Evolutionary conservation across 148 eudicot genomes (phyloP).

Genomic region (Rhododendron kiyosumense): DNA sequence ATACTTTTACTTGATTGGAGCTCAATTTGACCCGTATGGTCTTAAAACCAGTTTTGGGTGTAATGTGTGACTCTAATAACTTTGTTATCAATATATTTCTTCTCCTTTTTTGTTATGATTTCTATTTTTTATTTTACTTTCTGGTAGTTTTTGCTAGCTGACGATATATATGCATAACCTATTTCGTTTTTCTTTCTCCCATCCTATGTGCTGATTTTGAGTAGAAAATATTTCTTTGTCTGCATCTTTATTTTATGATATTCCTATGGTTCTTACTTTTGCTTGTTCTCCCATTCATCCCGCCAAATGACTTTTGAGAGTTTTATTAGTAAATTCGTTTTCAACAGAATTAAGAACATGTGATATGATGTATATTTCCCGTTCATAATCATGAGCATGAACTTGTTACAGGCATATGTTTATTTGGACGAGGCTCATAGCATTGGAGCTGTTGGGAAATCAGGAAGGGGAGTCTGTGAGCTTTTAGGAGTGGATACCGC

Average conservation of each 20-base stretch:
- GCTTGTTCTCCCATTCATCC: background rate
- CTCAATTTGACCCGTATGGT: background rate
- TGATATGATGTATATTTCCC: background rate
- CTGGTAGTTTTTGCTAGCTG: background rate
- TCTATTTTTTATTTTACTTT: background rate
- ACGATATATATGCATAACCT: background rate
- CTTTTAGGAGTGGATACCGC: conserved; percentile 91
- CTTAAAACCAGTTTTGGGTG: background rate
- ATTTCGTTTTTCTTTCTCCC: background rate
- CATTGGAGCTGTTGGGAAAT: conserved; percentile 93
- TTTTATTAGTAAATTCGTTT: background rate
- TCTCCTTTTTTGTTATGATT: background rate
- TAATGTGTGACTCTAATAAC: background rate
- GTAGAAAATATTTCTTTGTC: background rate
- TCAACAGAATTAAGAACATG: background rate
- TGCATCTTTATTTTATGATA: background rate
- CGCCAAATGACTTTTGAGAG: background rate
- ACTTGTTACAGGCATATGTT: conserved; percentile 57
- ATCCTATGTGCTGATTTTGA: background rate
- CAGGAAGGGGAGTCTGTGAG: conserved; percentile 96
- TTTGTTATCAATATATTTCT: background rate
- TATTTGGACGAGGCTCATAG: conserved; percentile 98
- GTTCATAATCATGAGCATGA: background rate
- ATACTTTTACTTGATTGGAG: background rate
- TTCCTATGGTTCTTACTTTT: background rate